Base-by-base conservation (phyloP, 495 filamentous ascomycete species). In the Hypoxylon lenormandii region DNA sequence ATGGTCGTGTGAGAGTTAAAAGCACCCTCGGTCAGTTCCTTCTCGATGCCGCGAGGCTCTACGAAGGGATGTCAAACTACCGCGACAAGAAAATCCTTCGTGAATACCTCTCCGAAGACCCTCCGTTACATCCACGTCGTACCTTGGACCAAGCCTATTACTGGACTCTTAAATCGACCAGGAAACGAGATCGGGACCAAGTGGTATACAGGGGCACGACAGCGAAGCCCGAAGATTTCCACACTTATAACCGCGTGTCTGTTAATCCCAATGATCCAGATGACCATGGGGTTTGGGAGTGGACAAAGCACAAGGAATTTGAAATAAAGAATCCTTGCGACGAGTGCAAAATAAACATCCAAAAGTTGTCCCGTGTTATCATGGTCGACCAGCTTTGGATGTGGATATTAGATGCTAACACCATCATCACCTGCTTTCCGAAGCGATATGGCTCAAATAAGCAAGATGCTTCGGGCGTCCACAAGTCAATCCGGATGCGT, bases 331-430 rank as follows among this genome's bases (percentile, higher is more conserved):
- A 50, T 0, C 59, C 46, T 0, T 80, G 78, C 10, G 19, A 64
- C 0, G 59, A 77, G 8, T 81, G 80, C 21, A 65, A 26, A 13
- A 66, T 64, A n/a, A 74, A 81, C 15, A 78, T 80, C 10, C 69
- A 64, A 8, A 79, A 80, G 16, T 80, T 88, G 5, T 82, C 87
- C 0, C 86, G 88, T 58, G 82, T 92, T 15, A 83, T 91, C 74
- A 92, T 91, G 90, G 89, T 91, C 0, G 90, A 92, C 64, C 89
- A 92, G 69, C 78, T 92, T 1, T 92, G 89, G 89, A 84, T 91
- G 82, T 91, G 88, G 88, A 83, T 91, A 28, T 65, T 91, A 2
- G 88, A 90, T 19, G 83, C 84, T 12, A 84, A 87, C 16, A 81
- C 90, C 21, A 85, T 92, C 36, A 85, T 92, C 15, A 90, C 90